These are phyloP conservation scores for Aspergillus sp. DNA, from an alignment of 2,329 filamentous ascomycete species.

Conservation along the genomic window DNA sequence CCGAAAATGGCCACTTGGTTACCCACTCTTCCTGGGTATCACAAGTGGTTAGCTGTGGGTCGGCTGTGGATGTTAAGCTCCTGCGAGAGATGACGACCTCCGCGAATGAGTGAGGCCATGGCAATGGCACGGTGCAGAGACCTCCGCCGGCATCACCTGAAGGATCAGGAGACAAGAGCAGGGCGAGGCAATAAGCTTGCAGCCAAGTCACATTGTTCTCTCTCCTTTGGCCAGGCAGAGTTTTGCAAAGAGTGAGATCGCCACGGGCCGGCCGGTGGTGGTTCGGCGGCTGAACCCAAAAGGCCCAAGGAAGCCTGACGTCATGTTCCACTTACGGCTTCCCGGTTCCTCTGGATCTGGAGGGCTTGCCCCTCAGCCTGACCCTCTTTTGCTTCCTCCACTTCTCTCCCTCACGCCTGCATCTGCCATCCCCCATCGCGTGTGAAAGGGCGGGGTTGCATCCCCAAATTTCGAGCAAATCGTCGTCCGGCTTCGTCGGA, in stretches of 20 bases:
- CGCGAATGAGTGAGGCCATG: slow-evolving; percentile 18
- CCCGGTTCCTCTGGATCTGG: background rate
- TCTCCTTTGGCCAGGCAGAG: background rate
- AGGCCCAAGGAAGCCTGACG: slow-evolving; percentile 20
- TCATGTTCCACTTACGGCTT: slow-evolving; percentile 22
- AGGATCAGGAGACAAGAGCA: slow-evolving; percentile 4
- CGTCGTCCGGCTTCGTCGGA: background rate
- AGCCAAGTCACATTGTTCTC: background rate
- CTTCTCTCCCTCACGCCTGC: background rate
- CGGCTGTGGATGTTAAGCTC: slow-evolving; percentile 30
- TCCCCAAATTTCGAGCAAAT: slow-evolving; percentile 1
- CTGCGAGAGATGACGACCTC: slow-evolving; percentile 13
- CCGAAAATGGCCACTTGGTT: slow-evolving; percentile 24
- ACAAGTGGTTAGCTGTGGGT: slow-evolving; percentile 33
- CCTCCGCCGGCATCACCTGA: background rate
- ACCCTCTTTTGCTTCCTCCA: background rate
- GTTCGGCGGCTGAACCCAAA: slow-evolving; percentile 23
- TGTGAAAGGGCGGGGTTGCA: background rate
- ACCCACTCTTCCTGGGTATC: slow-evolving; percentile 34
- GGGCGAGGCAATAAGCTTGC: background rate
- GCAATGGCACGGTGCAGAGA: background rate
- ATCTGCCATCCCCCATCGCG: background rate
- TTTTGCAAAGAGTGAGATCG: background rate
- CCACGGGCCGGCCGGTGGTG: background rate
- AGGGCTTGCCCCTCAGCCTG: background rate